phyloP scores from a whole-genome alignment of 1,284 basidiomycete genomes.

The Ceraceosorus bombacis region DNA sequence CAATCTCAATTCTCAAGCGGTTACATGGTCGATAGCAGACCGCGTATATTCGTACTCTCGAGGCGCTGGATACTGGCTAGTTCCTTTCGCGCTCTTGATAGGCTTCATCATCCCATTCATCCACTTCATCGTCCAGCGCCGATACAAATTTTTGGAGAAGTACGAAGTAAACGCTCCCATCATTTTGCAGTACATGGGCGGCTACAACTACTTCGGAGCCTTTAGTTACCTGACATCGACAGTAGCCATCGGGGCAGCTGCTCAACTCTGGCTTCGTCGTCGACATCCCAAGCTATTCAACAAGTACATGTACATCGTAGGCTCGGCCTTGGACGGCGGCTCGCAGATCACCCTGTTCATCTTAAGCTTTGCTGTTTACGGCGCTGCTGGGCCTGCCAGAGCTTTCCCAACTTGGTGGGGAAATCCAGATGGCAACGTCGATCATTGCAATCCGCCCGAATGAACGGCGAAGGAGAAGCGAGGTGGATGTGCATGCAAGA shows the following conservation, averaged over 20 bases:
- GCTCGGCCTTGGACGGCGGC: constrained; percentile 63
- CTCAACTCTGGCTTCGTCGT: constrained; percentile 1
- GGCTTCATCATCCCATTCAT: constrained; percentile 15
- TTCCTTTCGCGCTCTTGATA: constrained; percentile 21
- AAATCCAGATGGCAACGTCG: constrained; percentile 9
- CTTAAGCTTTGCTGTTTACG: constrained; percentile 62
- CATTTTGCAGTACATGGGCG: neutral
- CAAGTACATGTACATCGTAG: constrained; percentile 64
- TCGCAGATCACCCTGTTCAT: constrained; percentile 63
- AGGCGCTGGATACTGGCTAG: constrained; percentile 14
- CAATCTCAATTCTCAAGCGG: constrained; percentile 11
- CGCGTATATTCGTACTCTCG: constrained; percentile 16
- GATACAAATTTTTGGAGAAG: neutral
- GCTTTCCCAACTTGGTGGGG: constrained; percentile 54
- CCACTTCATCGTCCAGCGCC: constrained; percentile 12
- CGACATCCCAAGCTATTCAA: constrained; percentile 42
- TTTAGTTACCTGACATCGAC: constrained; percentile 59
- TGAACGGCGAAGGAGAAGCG: no score
- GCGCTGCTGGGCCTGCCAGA: constrained; percentile 55
- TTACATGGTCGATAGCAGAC: constrained; percentile 26
- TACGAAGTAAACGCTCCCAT: constrained; percentile 1
- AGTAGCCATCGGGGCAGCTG: constrained; percentile 52
- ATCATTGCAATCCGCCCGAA: constrained; percentile 8
- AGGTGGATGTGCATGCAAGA: no score
- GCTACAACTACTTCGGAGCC: constrained; percentile 48